Percentiles rank a stretch among this genome's conserved stretches.
These are phyloP conservation scores for Microcyclospora tardicrescens DNA, from an alignment of 2,329 filamentous ascomycete genomes.

Conservation along the genomic window DNA sequence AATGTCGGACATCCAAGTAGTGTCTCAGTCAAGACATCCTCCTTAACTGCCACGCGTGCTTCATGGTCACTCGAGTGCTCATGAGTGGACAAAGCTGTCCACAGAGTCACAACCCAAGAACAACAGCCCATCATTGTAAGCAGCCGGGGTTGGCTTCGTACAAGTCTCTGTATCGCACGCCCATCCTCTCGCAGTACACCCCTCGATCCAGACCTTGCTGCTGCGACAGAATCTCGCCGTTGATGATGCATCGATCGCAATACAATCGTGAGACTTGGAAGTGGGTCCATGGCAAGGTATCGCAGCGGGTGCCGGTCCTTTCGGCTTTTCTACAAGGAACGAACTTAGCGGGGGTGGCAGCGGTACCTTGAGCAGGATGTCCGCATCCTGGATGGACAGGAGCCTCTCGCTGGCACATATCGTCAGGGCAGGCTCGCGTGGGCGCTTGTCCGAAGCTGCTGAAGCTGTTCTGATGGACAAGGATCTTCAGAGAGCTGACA, in stretches of 20 bases:
- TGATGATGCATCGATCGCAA: slow-evolving; percentile 16
- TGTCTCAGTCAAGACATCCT: no score
- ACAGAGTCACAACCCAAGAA: no score
- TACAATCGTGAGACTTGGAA: slow-evolving; percentile 11
- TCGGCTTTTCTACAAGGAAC: slow-evolving; percentile 6
- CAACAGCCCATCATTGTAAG: no score
- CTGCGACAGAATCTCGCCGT: slow-evolving; percentile 13
- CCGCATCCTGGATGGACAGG: slow-evolving; percentile 5
- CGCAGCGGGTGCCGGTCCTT: slow-evolving; percentile 2
- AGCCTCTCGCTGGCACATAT: slow-evolving; percentile 5
- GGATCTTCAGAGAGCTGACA: no score
- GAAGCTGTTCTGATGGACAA: no score
- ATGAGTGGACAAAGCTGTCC: no score
- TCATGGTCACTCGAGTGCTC: no score
- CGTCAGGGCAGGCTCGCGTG: not conserved
- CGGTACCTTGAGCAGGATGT: slow-evolving; percentile 14
- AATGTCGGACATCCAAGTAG: no score
- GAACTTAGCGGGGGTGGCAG: slow-evolving; percentile 6
- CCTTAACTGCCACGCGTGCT: no score
- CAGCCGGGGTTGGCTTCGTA: slow-evolving; percentile 10
- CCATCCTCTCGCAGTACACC: slow-evolving; percentile 10
- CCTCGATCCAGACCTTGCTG: slow-evolving; percentile 12
- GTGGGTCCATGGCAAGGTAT: slow-evolving; percentile 6
- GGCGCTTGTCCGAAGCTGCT: no score
- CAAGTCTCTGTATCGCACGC: slow-evolving; percentile 10